Base-by-base conservation (phyloP, 108 stramenopile genomes). In the Schizochytrium sp. region DNA sequence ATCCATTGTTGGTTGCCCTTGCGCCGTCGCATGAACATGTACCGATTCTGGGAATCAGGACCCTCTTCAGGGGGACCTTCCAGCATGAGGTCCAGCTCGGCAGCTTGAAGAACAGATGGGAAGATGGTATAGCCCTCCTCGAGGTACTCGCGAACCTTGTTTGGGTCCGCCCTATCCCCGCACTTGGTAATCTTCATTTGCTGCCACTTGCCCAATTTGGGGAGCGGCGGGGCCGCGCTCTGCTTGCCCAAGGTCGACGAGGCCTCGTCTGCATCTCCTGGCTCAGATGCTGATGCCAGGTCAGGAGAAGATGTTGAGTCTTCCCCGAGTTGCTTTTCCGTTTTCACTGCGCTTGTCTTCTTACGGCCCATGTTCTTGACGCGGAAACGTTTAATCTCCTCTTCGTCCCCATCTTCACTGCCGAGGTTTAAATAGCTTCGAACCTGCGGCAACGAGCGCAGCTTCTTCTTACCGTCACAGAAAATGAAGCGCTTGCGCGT, bases 1-100 rank as follows among this genome's bases (percentile, higher is more conserved):
- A 83, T 83, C 76, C 76, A 83, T 45, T 83, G 45, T 34, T 83
- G 76, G 76, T 83, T 83, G 0, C 76, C 76, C 51, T 83, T 83
- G 45, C 76, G 76, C 16, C 25, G 45, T 12, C 76, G 76, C 76
- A 83, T 83, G 76, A 83, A 47, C 76, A 47, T 83, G 76, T 83
- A 23, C 12, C 48, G 76, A 4, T 53, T 53, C 16, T 53, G 48
- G 12, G 45, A 21, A 6, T 83, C 76, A 18, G 51, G 76, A 2
- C 45, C 76, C 6, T 83, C 76, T 47, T 8, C 10, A 23, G 76
- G 45, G 0, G 76, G 76, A 23, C 76, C 76, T 10, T 83, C 25
- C n/a, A 83, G 76, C 51, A 83, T 83, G 25, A 6, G 25, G 43
- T 83, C 51, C n/a, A 83, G 48, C 23, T 12, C 76, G 45, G 14